Evolutionary conservation across 495 filamentous ascomycete genomes (phyloP).

Genomic region (Aspergillus conjunctus): DNA sequence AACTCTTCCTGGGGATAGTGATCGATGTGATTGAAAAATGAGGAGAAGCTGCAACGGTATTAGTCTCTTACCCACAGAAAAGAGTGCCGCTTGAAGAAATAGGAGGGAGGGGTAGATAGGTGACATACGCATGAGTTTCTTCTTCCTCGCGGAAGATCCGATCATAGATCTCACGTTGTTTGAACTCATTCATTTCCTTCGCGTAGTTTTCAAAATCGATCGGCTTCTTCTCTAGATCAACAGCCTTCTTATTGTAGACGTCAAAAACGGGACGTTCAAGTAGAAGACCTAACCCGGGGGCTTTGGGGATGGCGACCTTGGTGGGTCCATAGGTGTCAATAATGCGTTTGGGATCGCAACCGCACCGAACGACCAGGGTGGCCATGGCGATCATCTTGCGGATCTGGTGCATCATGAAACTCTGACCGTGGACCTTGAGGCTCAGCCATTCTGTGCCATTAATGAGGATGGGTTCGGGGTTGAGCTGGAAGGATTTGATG

Average conservation of each 20-base stretch:
- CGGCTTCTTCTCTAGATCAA: constrained; percentile 57
- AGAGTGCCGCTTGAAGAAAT: constrained; percentile 9
- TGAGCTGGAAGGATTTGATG: constrained; percentile 85
- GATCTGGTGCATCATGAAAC: constrained; percentile 99
- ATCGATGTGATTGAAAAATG: constrained; percentile 84
- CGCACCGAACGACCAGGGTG: constrained; percentile 78
- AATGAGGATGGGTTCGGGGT: constrained; percentile 73
- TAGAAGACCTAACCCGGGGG: constrained; percentile 82
- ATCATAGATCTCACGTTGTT: constrained; percentile 89
- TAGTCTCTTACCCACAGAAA: not conserved
- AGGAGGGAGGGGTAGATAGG: not conserved
- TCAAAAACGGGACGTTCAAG: constrained; percentile 91
- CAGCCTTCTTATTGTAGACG: constrained; percentile 69
- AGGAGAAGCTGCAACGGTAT: constrained; percentile 59
- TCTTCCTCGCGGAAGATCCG: constrained; percentile 89
- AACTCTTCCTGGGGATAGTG: constrained; percentile 72
- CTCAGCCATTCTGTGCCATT: constrained; percentile 93
- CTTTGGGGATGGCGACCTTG: constrained; percentile 88
- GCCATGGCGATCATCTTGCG: constrained; percentile 98
- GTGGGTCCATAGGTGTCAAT: constrained; percentile 64
- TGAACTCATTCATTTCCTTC: constrained; percentile 81
- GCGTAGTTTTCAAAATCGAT: constrained; percentile 80
- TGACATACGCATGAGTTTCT: constrained; percentile 68
- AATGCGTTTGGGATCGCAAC: constrained; percentile 66
- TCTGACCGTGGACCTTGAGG: constrained; percentile 93